These are phyloP conservation scores for Phytophthora capsici DNA, from an alignment of 352 stramenopile species.

Conservation along the genomic window DNA sequence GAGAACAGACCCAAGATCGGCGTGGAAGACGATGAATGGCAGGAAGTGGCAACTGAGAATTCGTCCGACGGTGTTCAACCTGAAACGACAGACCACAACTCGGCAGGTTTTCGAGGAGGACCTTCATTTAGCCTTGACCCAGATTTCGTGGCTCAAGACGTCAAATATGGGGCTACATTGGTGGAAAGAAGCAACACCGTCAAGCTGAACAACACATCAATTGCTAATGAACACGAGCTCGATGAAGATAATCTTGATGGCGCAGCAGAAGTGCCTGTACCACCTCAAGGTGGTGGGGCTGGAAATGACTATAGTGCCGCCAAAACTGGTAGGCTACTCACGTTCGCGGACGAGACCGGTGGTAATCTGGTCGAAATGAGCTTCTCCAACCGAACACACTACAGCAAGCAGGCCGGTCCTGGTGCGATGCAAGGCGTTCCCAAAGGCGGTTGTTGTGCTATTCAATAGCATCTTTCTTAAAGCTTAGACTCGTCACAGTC, in stretches of 20 bases:
- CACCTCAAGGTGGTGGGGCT: conserved; percentile 4
- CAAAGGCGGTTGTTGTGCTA: conserved; percentile 30
- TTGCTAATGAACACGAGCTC: conserved; percentile 8
- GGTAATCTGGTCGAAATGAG: conserved; percentile 64
- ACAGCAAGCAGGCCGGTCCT: conserved; percentile 71
- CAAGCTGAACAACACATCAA: conserved; percentile 28
- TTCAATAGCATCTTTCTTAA: conserved; percentile 18
- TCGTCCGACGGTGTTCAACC: conserved; percentile 24
- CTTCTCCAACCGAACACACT: conserved; percentile 80
- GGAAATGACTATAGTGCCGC: conserved; percentile 1
- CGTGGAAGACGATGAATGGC: conserved; percentile 30
- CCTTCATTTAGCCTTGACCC: conserved; percentile 11
- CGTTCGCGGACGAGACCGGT: conserved; percentile 73
- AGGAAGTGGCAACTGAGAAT: conserved; percentile 42
- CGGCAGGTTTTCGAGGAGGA: conserved; percentile 10
- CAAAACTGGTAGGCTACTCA: conserved; percentile 54
- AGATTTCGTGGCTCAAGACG: too few relatives aligned
- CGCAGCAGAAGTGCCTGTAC: conserved; percentile 17
- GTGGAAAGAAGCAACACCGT: conserved; percentile 19
- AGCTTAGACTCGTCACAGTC: conserved; percentile 13
- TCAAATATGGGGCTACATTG: too few relatives aligned
- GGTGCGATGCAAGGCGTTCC: conserved; percentile 37
- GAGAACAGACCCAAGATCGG: conserved; percentile 18
- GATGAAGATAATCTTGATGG: conserved; percentile 32
- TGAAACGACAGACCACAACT: conserved; percentile 9